Evolutionary conservation across 1,139 yeast genomes (phyloP).

Genomic region (Hanseniaspora sp.): DNA sequence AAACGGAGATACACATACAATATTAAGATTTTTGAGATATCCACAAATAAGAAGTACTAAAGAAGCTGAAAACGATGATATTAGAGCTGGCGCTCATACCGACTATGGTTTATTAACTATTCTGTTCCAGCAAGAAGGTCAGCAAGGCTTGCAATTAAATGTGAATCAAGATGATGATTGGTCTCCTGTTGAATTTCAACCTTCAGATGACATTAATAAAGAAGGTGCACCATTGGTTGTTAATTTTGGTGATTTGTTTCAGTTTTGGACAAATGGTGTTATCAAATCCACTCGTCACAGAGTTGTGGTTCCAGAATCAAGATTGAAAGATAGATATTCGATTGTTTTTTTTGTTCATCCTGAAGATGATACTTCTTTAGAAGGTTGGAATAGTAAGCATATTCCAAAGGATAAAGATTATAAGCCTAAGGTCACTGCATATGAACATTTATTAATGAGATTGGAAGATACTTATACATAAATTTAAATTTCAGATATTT

Average conservation of each 20-base stretch:
- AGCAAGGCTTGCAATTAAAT: conserved; percentile 59
- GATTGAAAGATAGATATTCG: conserved; percentile 59
- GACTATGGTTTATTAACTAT: conserved; percentile 69
- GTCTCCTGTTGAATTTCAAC: conserved; percentile 48
- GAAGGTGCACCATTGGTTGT: conserved; percentile 58
- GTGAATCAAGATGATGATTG: conserved; percentile 45
- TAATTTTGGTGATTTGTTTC: conserved; percentile 65
- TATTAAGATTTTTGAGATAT: conserved; percentile 59
- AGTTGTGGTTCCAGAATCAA: conserved; percentile 52
- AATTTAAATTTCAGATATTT: too few species aligned
- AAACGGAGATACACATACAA: conserved; percentile 39
- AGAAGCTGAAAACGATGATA: conserved; percentile 37
- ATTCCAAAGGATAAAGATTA: conserved; percentile 38
- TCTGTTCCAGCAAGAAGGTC: conserved; percentile 55
- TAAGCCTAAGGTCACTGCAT: conserved; percentile 50
- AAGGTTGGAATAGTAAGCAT: conserved; percentile 57
- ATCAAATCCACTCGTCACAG: conserved; percentile 64
- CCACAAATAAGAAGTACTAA: conserved; percentile 39
- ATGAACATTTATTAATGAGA: conserved; percentile 53
- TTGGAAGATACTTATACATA: conserved; percentile 49
- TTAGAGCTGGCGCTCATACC: conserved; percentile 79
- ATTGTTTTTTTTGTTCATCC: conserved; percentile 79
- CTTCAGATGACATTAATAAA: conserved; percentile 27
- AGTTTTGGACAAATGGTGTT: conserved; percentile 70
- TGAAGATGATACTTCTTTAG: conserved; percentile 49